These are phyloP conservation scores for Sugiyamaella grinbergsii DNA, from an alignment of 1,139 yeast genomes.

Conservation along the genomic window DNA sequence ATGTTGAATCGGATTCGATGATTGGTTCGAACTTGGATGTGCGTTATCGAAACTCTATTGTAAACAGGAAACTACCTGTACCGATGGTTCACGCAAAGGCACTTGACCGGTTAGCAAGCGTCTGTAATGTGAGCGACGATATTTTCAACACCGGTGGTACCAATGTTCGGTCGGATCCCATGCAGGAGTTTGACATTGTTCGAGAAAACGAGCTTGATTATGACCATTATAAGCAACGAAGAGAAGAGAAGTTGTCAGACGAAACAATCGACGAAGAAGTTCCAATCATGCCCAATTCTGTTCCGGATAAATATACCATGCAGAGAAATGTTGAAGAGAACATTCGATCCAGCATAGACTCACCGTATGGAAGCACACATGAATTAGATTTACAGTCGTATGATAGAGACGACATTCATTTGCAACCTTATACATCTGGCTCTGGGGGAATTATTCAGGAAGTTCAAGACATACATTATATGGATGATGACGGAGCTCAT, in stretches of 20 bases:
- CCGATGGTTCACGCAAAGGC: slow-evolving; percentile 44
- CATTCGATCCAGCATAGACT: neutral
- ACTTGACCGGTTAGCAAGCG: slow-evolving; percentile 32
- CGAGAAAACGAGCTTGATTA: slow-evolving; percentile 37
- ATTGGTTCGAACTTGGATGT: slow-evolving; percentile 29
- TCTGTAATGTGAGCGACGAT: slow-evolving; percentile 25
- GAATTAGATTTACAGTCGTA: neutral
- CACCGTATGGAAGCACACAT: neutral
- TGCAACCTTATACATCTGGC: neutral
- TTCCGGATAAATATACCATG: neutral
- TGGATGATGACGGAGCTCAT: slow-evolving; percentile 7
- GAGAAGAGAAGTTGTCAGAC: neutral
- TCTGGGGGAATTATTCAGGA: slow-evolving; percentile 12
- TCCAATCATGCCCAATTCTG: neutral
- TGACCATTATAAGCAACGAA: slow-evolving; percentile 28
- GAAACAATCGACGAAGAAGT: neutral
- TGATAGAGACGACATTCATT: too few species aligned
- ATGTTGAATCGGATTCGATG: slow-evolving; percentile 11
- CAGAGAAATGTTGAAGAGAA: neutral
- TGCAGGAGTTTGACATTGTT: slow-evolving; percentile 35
- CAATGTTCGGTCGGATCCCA: slow-evolving; percentile 13
- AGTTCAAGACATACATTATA: slow-evolving; percentile 2
- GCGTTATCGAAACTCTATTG: slow-evolving; percentile 41
- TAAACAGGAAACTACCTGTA: slow-evolving; percentile 36
- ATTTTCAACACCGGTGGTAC: slow-evolving; percentile 18